Percentiles rank a stretch among this genome's conserved stretches.
phyloP scores from a whole-genome alignment of 2,329 filamentous ascomycete genomes.

The Exserohilum rostratum region DNA sequence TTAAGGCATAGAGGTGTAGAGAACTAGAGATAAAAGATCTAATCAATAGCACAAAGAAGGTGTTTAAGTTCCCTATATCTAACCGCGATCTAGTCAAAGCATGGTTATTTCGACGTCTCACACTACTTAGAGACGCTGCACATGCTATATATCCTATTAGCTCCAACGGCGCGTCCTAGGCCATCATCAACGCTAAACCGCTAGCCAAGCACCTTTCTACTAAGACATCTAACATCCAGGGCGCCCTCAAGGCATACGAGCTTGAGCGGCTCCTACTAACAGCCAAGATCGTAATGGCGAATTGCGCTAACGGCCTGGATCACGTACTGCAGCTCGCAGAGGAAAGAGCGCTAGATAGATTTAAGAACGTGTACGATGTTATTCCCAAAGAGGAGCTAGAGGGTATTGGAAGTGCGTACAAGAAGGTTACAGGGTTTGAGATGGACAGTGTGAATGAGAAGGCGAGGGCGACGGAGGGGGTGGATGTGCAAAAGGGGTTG shows the following conservation, averaged over 20 bases:
- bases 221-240: constrained; percentile 31
- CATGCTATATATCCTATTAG: constrained; percentile 54
- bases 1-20: constrained; percentile 52
- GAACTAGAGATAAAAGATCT: constrained; percentile 52
- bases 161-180: constrained; percentile 53
- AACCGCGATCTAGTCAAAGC: constrained; percentile 50
- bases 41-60: constrained; percentile 51
- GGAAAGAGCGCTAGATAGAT: constrained; percentile 51
- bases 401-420: constrained; percentile 46
- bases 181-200: constrained; percentile 53
- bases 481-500: constrained; percentile 19
- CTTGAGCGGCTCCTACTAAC: constrained; percentile 50
- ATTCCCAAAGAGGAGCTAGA: constrained; percentile 51
- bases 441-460: constrained; percentile 53
- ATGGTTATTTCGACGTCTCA: constrained; percentile 46
- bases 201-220: constrained; percentile 44
- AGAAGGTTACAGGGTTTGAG: constrained; percentile 55
- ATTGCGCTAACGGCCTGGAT: constrained; percentile 55
- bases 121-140: constrained; percentile 52
- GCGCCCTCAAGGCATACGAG: constrained; percentile 50
- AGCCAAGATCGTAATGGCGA: constrained; percentile 55
- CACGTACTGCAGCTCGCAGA: constrained; percentile 55
- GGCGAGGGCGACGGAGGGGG: constrained; percentile 45
- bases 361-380: constrained; percentile 50
- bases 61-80: constrained; percentile 57